Base-by-base conservation (phyloP, 73 alveolate genomes). In the Paramecium caudatum region DNA sequence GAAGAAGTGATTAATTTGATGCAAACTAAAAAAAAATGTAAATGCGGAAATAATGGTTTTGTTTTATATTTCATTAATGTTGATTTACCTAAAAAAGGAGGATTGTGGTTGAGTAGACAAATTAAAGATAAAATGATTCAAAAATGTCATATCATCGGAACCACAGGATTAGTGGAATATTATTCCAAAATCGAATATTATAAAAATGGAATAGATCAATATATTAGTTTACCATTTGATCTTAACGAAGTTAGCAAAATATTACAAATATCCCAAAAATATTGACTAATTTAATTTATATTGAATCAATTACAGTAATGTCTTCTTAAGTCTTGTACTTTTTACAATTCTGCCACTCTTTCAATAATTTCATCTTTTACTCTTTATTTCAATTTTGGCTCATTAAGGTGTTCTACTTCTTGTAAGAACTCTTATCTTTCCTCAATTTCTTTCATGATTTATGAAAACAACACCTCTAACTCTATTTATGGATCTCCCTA, bases 311-410 rank as follows among this genome's bases (percentile, higher is more conserved):
- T 47, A 46, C 82, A 32, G 23, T 86, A 86, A n/a, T 86, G 74
- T 63, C 68, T 32, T 63, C 68, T 69, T 21, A 93, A 68, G 39
- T 93, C 96, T 41, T 91, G 82, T 55, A 93, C 91, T 49, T 93
- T 93, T 63, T 93, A 86, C 55, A 93, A 39, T 65, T 93, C 96
- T 1, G 95, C 95, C 4, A 93, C 93, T 23, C 96, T 91, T 23
- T 93, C 96, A 1, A 93, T 91, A 17, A 93, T 93, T 86, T 93
- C 96, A 63, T 91, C 90, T 86, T 93, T 93, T 19, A 91, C 65
- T 70, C 90, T 82, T n/a, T 47, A 32, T 36, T 93, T 86, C 19
- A 93, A 65, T 37, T 82, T 90, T 17, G 91, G 90, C 36, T 83
- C 92, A 21, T 82, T 82, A 2, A 93, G 63, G 15, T 70, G 49